These are phyloP conservation scores for Phytophthora sojae DNA, from an alignment of 352 stramenopile species.

Conservation along the genomic window DNA sequence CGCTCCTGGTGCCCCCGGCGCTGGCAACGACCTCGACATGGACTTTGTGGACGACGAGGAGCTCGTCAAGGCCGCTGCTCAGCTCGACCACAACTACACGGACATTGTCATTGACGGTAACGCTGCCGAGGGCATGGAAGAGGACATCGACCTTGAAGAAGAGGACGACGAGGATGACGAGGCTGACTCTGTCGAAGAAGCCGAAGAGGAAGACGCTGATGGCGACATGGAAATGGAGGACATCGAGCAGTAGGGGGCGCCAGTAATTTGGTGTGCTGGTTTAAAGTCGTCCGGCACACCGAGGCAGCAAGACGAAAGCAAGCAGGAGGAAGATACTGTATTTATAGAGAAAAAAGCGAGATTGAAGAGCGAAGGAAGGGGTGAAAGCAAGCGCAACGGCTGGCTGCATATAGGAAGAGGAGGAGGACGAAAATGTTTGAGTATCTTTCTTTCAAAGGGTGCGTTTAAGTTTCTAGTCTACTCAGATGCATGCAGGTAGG, in stretches of 20 bases:
- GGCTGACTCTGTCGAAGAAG: constrained; percentile 69
- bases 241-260: constrained; percentile 38
- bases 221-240: constrained; percentile 82
- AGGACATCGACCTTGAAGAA: constrained; percentile 75
- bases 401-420: neutral
- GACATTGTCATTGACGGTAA: constrained; percentile 88
- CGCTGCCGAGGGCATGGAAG: constrained; percentile 57
- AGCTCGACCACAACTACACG: constrained; percentile 90
- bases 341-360: constrained; percentile 68
- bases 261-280: constrained; percentile 6
- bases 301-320: constrained; percentile 18
- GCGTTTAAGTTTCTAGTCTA: constrained; percentile 42
- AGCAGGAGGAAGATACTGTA: constrained; percentile 51
- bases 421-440: constrained; percentile 36
- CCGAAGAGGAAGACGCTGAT: constrained; percentile 76
- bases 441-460: constrained; percentile 43
- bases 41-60: constrained; percentile 89
- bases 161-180: constrained; percentile 78
- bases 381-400: constrained; percentile 3
- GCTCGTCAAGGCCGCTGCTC: constrained; percentile 84
- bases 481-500: constrained; percentile 27
- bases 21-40: constrained; percentile 57
- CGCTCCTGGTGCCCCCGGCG: constrained; percentile 9
- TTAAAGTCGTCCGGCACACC: constrained; percentile 10
- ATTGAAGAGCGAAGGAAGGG: constrained; percentile 13